Conservation (phyloP, 2,329 filamentous ascomycete genomes). For the Fusarium albidum region DNA sequence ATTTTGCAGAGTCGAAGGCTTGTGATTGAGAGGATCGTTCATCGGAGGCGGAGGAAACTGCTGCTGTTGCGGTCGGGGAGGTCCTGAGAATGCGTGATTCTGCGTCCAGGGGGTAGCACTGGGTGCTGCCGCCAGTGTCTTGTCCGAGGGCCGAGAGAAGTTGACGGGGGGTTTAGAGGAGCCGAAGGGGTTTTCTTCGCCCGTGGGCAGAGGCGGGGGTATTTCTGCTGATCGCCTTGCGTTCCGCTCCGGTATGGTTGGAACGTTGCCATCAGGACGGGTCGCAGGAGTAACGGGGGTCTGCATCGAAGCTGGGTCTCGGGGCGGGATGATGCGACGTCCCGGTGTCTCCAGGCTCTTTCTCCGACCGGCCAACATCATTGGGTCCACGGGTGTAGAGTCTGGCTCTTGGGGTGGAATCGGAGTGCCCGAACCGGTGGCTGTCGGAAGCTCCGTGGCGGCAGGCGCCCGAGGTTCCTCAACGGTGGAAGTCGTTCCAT, state of each 20-base stretch:
- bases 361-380: conserved; percentile 21
- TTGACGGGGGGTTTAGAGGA: conserved; percentile 7
- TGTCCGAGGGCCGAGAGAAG: conserved; percentile 21
- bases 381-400: conserved; percentile 7
- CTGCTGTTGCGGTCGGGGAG: not conserved
- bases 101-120: not conserved
- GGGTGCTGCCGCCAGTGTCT: not conserved
- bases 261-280: not conserved
- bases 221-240: conserved; percentile 7
- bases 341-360: conserved; percentile 37
- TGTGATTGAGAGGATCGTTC: not conserved
- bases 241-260: conserved; percentile 32
- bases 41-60: not conserved
- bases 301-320: conserved; percentile 20
- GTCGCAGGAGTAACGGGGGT: conserved; percentile 3
- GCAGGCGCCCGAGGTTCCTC: conserved; percentile 25
- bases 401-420: not conserved
- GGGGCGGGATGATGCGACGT: conserved; percentile 31
- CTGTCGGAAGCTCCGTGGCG: conserved; percentile 27
- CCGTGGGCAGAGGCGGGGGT: conserved; percentile 8
- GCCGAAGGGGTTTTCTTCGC: not conserved
- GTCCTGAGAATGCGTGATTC: not conserved
- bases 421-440: conserved; percentile 21
- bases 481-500: conserved; percentile 32
- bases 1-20: conserved; percentile 34